Conservation (phyloP, 495 filamentous ascomycete genomes). For the Podospora sp. region DNA sequence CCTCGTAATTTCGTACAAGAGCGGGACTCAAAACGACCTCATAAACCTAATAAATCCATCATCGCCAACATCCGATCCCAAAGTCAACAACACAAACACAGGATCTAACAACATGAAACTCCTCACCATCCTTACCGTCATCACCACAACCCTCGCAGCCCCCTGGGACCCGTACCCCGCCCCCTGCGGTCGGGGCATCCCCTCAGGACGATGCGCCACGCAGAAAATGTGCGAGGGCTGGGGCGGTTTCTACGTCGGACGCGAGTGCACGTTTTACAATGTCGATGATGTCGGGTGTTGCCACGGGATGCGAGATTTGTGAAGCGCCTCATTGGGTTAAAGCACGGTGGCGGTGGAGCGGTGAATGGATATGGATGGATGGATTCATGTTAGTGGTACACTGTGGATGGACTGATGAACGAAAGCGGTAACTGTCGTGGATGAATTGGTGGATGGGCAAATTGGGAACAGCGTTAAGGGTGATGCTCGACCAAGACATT, state of each 20-base stretch:
- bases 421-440: no score
- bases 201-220: constrained; percentile 11
- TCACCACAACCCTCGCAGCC: constrained; percentile 3
- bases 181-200: constrained; percentile 5
- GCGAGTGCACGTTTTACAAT: constrained; percentile 6
- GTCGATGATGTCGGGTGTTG: constrained; percentile 14
- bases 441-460: no score
- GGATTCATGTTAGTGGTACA: no score
- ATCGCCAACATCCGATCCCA: no score
- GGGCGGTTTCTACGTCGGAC: constrained; percentile 9
- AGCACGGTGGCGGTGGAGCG: not conserved
- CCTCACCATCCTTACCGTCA: constrained; percentile 1
- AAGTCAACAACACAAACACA: not conserved
- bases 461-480: no score
- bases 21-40: not conserved
- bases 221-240: constrained; percentile 3
- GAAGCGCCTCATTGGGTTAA: not conserved
- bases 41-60: not conserved
- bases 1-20: not conserved
- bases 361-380: no score
- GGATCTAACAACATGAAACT: not conserved
- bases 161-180: constrained; percentile 13
- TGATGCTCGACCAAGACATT: no score
- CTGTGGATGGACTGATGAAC: no score
- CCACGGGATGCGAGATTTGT: not conserved